phyloP scores from a whole-genome alignment of 495 filamentous ascomycete species.

The Aspergillus ostianus region DNA sequence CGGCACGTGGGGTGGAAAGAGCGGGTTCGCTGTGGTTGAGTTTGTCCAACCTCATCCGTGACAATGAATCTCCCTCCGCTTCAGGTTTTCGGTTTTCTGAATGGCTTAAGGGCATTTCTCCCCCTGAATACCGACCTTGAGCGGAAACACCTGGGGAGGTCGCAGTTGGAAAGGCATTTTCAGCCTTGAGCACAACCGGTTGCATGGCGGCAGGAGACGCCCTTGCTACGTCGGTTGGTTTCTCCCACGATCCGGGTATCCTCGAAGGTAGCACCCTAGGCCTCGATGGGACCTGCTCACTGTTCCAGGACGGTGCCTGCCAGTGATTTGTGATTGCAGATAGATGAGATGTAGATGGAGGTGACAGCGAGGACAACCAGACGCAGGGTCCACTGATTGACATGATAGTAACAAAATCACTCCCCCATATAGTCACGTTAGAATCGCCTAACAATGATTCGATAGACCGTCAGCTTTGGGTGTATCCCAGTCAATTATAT shows the following conservation, averaged over 20 bases:
- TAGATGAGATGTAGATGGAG: constrained; percentile 36
- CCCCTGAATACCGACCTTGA: constrained; percentile 21
- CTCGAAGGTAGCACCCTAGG: constrained; percentile 25
- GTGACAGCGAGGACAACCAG: constrained; percentile 41
- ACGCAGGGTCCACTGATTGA: constrained; percentile 45
- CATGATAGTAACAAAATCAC: constrained; percentile 31
- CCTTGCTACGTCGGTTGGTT: constrained; percentile 20
- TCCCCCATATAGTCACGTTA: constrained; percentile 21
- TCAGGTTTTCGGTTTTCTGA: constrained; percentile 12
- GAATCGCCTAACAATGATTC: not conserved
- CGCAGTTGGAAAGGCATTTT: constrained; percentile 33
- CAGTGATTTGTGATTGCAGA: constrained; percentile 36
- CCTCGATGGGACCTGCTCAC: constrained; percentile 27
- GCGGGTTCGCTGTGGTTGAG: constrained; percentile 20
- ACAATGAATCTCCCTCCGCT: constrained; percentile 11
- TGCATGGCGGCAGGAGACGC: constrained; percentile 31
- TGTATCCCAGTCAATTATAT: not conserved
- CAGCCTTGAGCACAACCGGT: constrained; percentile 31
- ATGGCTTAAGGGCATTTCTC: constrained; percentile 14
- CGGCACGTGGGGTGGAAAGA: constrained; percentile 19
- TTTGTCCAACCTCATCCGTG: constrained; percentile 18
- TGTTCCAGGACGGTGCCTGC: constrained; percentile 32
- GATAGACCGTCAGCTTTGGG: not conserved
- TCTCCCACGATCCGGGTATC: constrained; percentile 24
- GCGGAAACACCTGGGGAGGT: constrained; percentile 18